Percentiles rank a stretch among this genome's conserved stretches.
These are phyloP conservation scores for Plectosphaerella cucumerina DNA, from an alignment of 2,329 filamentous ascomycete genomes.

Conservation along the genomic window DNA sequence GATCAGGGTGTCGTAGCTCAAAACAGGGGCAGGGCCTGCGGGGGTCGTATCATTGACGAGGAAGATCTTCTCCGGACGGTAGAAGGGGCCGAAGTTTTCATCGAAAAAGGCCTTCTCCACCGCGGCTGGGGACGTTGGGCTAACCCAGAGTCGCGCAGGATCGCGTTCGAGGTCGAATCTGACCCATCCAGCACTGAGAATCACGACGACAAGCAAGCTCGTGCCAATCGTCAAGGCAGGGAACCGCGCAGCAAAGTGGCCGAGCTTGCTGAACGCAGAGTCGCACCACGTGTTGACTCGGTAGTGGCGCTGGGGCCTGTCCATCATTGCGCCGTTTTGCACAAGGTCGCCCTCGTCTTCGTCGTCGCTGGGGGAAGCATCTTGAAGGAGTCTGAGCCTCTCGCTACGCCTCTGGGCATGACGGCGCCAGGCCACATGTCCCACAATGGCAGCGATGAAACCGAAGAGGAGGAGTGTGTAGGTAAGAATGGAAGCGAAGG, in stretches of 20 bases:
- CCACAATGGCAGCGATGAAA: constrained; percentile 62
- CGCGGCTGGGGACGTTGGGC: constrained; percentile 83
- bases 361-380: constrained; percentile 79
- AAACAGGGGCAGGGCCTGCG: constrained; percentile 65
- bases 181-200: constrained; percentile 85
- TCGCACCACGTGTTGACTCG: constrained; percentile 81
- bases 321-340: constrained; percentile 70
- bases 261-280: constrained; percentile 72
- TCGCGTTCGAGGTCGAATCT: constrained; percentile 86
- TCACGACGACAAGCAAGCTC: constrained; percentile 69
- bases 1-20: constrained; percentile 80
- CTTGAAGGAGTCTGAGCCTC: constrained; percentile 80
- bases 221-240: constrained; percentile 76
- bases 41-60: constrained; percentile 78
- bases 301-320: constrained; percentile 76
- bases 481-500: constrained; percentile 83
- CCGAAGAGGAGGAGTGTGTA: constrained; percentile 73
- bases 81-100: constrained; percentile 89
- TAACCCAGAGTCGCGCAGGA: constrained; percentile 94
- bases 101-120: constrained; percentile 95
- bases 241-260: constrained; percentile 75
- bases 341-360: constrained; percentile 89
- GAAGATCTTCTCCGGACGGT: constrained; percentile 89
- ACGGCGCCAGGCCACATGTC: constrained; percentile 71
- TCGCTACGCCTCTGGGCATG: constrained; percentile 74